These are phyloP conservation scores for Barnettozyma salicaria DNA, from an alignment of 805 yeast genomes.

Conservation along the genomic window DNA sequence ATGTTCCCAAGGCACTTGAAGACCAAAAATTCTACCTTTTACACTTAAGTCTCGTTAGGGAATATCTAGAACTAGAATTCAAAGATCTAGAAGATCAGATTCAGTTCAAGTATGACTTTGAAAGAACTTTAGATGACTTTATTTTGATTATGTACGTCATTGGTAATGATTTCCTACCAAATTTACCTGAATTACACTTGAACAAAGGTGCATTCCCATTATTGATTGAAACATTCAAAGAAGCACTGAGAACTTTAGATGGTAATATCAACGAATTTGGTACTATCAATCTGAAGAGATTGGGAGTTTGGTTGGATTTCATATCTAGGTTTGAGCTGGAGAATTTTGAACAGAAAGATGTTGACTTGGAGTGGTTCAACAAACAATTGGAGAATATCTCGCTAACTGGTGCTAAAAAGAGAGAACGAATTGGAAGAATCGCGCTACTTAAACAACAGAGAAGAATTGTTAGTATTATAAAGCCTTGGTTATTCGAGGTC, in stretches of 20 bases:
- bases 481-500: slow-evolving; percentile 41
- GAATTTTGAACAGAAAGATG: slow-evolving; percentile 75
- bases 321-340: slow-evolving; percentile 77
- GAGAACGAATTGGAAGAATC: slow-evolving; percentile 59
- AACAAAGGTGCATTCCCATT: slow-evolving; percentile 97
- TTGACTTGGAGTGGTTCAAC: slow-evolving; percentile 90
- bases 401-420: slow-evolving; percentile 61
- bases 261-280: slow-evolving; percentile 87
- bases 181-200: slow-evolving; percentile 86
- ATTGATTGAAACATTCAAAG: slow-evolving; percentile 80
- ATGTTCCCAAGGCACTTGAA: slow-evolving; percentile 45
- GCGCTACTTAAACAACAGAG: slow-evolving; percentile 67
- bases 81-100: slow-evolving; percentile 57
- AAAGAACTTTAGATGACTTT: slow-evolving; percentile 85
- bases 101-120: slow-evolving; percentile 71
- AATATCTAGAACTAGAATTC: slow-evolving; percentile 85
- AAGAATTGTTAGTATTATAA: slow-evolving; percentile 53
- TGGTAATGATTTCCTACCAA: slow-evolving; percentile 97
- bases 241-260: slow-evolving; percentile 62
- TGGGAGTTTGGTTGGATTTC: slow-evolving; percentile 69
- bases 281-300: slow-evolving; percentile 64
- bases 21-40: slow-evolving; percentile 77
- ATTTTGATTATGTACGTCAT: slow-evolving; percentile 88
- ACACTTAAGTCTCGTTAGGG: slow-evolving; percentile 84
- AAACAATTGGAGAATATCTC: slow-evolving; percentile 76